Percentiles rank a stretch among this genome's conserved stretches.
phyloP scores from a whole-genome alignment of 164 flowering plant species.

The Piper betle region DNA sequence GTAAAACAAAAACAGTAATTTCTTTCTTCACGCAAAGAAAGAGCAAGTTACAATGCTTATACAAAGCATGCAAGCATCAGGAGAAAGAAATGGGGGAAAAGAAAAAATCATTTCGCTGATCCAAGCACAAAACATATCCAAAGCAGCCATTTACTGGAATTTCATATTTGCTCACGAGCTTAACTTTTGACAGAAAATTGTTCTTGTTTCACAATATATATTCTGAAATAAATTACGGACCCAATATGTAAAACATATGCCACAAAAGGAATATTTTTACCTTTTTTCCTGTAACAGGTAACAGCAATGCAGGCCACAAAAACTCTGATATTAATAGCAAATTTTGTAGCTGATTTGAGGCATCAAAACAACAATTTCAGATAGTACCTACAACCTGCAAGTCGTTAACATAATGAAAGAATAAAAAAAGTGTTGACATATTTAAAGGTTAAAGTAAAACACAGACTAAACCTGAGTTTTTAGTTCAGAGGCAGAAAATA shows the following conservation, averaged over 20 bases:
- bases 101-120: neutral
- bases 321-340: slow-evolving; percentile 85
- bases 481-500: too few species aligned
- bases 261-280: slow-evolving; percentile 15
- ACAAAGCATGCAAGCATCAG: neutral
- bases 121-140: too few species aligned
- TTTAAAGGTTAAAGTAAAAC: neutral
- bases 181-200: too few species aligned
- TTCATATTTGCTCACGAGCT: neutral
- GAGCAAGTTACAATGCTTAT: neutral
- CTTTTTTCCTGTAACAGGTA: slow-evolving; percentile 91
- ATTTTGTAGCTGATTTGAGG: slow-evolving; percentile 68
- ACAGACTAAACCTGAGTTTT: neutral
- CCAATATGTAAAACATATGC: too few species aligned
- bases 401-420: neutral
- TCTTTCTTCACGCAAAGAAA: too few species aligned
- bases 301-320: slow-evolving; percentile 92
- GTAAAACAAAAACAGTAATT: neutral
- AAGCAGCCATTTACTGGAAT: neutral
- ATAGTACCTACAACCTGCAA: slow-evolving; percentile 77
- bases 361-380: slow-evolving; percentile 93
- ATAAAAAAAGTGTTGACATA: neutral
- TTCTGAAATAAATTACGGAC: too few species aligned
- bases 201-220: too few species aligned
- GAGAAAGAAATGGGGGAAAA: neutral